Conservation (phyloP, 2,329 filamentous ascomycete genomes). For the Fusarium mexicanum region DNA sequence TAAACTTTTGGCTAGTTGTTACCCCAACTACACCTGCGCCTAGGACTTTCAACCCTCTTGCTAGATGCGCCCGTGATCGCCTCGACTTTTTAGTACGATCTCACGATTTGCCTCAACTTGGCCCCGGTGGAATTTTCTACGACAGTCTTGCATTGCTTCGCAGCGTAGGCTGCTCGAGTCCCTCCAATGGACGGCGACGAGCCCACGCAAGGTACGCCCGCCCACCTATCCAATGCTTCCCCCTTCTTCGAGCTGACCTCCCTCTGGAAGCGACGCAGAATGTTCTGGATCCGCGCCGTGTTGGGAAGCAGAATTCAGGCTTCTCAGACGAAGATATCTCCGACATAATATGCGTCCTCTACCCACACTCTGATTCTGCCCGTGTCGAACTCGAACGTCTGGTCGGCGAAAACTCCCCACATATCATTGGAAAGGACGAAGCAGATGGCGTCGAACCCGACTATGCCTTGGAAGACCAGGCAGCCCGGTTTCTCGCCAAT, state of each 20-base stretch:
- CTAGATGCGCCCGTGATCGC: constrained; percentile 27
- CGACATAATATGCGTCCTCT: constrained; percentile 89
- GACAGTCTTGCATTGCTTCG: constrained; percentile 34
- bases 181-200: constrained; percentile 57
- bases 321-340: constrained; percentile 84
- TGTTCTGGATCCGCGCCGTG: constrained; percentile 80
- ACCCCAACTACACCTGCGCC: constrained; percentile 15
- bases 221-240: background rate
- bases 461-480: constrained; percentile 61
- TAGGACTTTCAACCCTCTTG: constrained; percentile 5
- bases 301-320: constrained; percentile 83
- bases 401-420: constrained; percentile 57
- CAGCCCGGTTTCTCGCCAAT: constrained; percentile 55
- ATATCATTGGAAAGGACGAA: constrained; percentile 60
- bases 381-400: constrained; percentile 72
- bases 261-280: constrained; percentile 73
- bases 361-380: constrained; percentile 79
- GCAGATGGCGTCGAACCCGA: constrained; percentile 62
- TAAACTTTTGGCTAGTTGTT: constrained; percentile 6
- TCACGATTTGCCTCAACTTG: constrained; percentile 1
- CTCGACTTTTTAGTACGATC: constrained; percentile 1
- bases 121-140: constrained; percentile 18
- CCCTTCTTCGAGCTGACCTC: constrained; percentile 26
- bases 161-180: constrained; percentile 44
- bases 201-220: constrained; percentile 53